A percentile compares a stretch with the other conserved stretches of the same genome.
Evolutionary conservation across 2,329 filamentous ascomycete genomes (phyloP).

Genomic region (Trichoderma atroviride): DNA sequence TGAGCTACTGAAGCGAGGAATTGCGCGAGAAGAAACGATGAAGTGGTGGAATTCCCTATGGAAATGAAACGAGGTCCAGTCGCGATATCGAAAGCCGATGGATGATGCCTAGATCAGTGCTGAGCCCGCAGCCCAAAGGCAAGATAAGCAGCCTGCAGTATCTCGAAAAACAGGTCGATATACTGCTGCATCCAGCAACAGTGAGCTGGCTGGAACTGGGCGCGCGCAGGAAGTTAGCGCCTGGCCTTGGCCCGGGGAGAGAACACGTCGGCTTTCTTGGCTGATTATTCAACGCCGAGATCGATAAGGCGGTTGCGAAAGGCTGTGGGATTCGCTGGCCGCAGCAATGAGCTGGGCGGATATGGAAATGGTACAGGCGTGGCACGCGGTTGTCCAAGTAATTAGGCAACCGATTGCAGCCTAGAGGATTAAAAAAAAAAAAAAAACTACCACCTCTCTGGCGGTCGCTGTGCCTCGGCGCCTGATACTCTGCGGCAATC

Average conservation of each 20-base stretch:
- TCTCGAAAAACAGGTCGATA: background rate
- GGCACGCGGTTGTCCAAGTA: background rate
- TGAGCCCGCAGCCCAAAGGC: conserved; percentile 15
- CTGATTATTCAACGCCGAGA: background rate
- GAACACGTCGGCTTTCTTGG: conserved; percentile 7
- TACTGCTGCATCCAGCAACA: background rate
- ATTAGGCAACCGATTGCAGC: background rate
- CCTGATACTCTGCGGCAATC: conserved; percentile 7
- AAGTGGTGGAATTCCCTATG: background rate
- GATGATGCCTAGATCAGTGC: conserved; percentile 14
- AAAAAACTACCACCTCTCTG: background rate
- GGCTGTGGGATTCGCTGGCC: background rate
- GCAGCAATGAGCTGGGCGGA: background rate
- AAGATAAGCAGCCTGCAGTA: background rate
- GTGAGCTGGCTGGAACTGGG: background rate
- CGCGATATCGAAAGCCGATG: background rate
- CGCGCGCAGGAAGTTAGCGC: conserved; percentile 5
- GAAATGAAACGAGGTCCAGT: background rate
- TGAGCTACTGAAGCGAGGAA: background rate
- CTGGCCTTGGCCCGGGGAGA: background rate
- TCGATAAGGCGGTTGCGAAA: background rate
- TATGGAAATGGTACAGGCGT: background rate
- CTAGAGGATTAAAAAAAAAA: background rate
- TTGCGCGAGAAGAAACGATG: background rate
- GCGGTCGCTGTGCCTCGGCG: background rate